phyloP scores from a whole-genome alignment of 1,284 basidiomycete species.

The Erythrobasidium hasegawianum region DNA sequence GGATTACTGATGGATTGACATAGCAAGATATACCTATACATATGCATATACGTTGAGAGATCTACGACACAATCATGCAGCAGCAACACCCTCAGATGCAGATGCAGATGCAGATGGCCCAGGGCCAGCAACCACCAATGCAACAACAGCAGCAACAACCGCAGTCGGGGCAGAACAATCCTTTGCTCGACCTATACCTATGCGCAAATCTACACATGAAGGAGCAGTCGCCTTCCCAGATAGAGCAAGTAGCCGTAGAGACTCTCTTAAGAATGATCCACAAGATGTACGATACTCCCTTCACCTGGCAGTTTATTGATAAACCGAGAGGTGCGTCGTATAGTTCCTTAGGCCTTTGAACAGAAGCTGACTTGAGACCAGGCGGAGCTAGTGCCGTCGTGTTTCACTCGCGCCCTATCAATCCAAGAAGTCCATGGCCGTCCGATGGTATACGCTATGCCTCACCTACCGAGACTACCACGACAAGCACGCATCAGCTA shows the following conservation, averaged over 20 bases:
- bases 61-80: too few relatives aligned
- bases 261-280: constrained; percentile 16
- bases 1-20: too few relatives aligned
- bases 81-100: too few relatives aligned
- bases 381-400: constrained; percentile 29
- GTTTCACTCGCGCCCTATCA: neutral
- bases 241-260: constrained; percentile 2
- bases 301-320: constrained; percentile 28
- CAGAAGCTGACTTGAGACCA: neutral
- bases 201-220: constrained; percentile 19
- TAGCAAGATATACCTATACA: too few relatives aligned
- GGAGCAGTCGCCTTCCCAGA: constrained; percentile 3
- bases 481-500: neutral
- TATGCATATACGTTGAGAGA: too few relatives aligned
- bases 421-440: constrained; percentile 21
- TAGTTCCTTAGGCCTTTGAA: neutral
- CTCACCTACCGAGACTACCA: constrained; percentile 6
- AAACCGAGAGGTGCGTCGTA: constrained; percentile 23
- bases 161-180: too few relatives aligned
- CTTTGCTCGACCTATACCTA: constrained; percentile 25
- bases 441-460: constrained; percentile 28
- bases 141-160: too few relatives aligned
- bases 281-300: constrained; percentile 24
- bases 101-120: too few relatives aligned
- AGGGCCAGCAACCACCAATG: too few relatives aligned